Percentiles rank a stretch among this genome's conserved stretches.
Conservation (phyloP, 352 stramenopile species). For the Globisporangium nunn region DNA sequence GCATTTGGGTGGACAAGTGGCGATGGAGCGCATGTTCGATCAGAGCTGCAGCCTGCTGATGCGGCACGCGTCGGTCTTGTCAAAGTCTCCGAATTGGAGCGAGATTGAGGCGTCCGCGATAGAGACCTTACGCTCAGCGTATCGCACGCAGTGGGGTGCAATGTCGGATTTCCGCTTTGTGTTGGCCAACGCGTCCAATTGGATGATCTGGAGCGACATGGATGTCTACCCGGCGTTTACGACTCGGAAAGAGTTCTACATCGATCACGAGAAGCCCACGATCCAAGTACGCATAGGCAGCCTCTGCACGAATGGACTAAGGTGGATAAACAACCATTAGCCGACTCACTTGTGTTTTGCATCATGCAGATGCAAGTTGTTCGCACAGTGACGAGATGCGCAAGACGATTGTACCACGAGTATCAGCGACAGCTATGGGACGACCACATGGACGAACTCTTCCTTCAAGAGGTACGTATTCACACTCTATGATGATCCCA, state of each 20-base stretch:
- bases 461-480: constrained; percentile 26
- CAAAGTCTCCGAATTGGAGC: constrained; percentile 22
- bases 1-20: constrained; percentile 66
- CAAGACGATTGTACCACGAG: constrained; percentile 57
- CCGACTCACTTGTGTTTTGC: background rate
- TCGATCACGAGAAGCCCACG: constrained; percentile 57
- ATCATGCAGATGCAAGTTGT: constrained; percentile 61
- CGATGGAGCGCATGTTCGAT: constrained; percentile 63
- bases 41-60: constrained; percentile 53
- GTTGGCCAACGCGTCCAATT: constrained; percentile 57
- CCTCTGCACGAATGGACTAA: no score
- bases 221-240: constrained; percentile 71
- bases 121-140: constrained; percentile 52
- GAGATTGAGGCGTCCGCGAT: constrained; percentile 38
- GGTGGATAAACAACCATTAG: background rate
- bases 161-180: constrained; percentile 33
- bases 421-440: constrained; percentile 82
- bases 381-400: constrained; percentile 52
- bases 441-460: constrained; percentile 40
- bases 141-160: constrained; percentile 66
- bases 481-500: background rate
- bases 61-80: constrained; percentile 22
- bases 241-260: constrained; percentile 36
- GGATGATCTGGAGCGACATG: constrained; percentile 78
- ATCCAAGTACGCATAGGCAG: constrained; percentile 33